A percentile compares a stretch with the other conserved stretches of the same genome.
Conservation (phyloP, 371 early-diverging fungal species). For the Apophysomyces ossiformis region DNA sequence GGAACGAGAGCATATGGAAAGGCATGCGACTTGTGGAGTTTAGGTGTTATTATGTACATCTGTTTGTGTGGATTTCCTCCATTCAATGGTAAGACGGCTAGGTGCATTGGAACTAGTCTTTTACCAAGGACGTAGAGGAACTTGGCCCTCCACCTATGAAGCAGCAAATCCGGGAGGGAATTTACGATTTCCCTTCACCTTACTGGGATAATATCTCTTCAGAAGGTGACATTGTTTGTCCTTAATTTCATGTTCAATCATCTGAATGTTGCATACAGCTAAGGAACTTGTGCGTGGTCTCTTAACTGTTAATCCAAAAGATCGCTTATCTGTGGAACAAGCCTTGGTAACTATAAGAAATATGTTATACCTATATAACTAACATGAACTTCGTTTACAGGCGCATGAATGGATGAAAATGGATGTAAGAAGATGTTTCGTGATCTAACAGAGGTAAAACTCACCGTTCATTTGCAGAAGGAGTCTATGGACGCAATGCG, state of each 20-base stretch:
- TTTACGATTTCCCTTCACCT: constrained; percentile 78
- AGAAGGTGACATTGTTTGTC: constrained; percentile 39
- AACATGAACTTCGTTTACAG: not conserved
- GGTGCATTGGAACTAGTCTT: too few relatives aligned
- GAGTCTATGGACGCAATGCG: constrained; percentile 6
- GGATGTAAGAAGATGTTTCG: constrained; percentile 8
- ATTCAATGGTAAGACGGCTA: constrained; percentile 64
- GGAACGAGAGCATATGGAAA: constrained; percentile 76
- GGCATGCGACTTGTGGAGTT: constrained; percentile 97
- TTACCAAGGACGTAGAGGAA: constrained; percentile 18
- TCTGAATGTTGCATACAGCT: constrained; percentile 38
- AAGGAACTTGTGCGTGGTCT: constrained; percentile 62
- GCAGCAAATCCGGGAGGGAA: constrained; percentile 78
- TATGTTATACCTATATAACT: not conserved
- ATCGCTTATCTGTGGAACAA: constrained; percentile 48
- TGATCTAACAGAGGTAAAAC: not conserved
- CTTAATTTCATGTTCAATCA: not conserved
- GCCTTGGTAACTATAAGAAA: constrained; percentile 35
- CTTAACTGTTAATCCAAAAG: constrained; percentile 55
- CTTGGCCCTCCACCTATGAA: constrained; percentile 29
- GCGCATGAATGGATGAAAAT: constrained; percentile 14
- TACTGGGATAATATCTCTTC: constrained; percentile 86
- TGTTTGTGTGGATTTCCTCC: constrained; percentile 96
- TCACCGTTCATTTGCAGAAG: not conserved
- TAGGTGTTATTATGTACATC: constrained; percentile 98